Conservation (phyloP, 768 basidiomycete genomes). For the Boletus coccyginus region DNA sequence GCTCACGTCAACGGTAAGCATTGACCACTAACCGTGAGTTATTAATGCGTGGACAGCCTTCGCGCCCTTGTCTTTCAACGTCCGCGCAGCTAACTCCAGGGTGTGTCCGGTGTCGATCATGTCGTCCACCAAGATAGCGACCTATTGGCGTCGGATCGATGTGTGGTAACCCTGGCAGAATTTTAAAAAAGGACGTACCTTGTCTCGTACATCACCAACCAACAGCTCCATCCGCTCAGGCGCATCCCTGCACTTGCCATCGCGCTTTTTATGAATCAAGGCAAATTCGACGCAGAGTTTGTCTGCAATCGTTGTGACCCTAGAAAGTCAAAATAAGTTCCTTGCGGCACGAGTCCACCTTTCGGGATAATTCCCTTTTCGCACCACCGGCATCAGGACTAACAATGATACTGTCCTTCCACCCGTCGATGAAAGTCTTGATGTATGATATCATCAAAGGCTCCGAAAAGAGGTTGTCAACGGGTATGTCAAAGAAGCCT, state of each 20-base stretch:
- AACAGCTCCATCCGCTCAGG: constrained; percentile 89
- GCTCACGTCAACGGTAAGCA: constrained; percentile 5
- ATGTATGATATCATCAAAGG: constrained; percentile 94
- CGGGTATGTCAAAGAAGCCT: constrained; percentile 98
- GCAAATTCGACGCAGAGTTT: constrained; percentile 95
- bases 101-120: constrained; percentile 97
- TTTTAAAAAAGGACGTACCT: constrained; percentile 41
- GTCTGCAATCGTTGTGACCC: constrained; percentile 93
- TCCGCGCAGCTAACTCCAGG: constrained; percentile 77
- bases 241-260: constrained; percentile 59
- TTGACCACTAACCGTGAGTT: constrained; percentile 81
- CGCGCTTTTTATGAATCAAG: constrained; percentile 88
- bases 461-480: constrained; percentile 96
- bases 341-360: background rate
- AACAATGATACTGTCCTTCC: constrained; percentile 87
- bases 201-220: constrained; percentile 91
- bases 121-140: constrained; percentile 95
- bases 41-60: constrained; percentile 83
- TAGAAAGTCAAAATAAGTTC: constrained; percentile 32
- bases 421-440: constrained; percentile 79
- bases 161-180: background rate
- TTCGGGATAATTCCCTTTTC: constrained; percentile 60
- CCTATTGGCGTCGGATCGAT: constrained; percentile 37
- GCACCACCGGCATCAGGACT: constrained; percentile 98
- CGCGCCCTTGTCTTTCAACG: constrained; percentile 89